These are phyloP conservation scores for Tetragonia tetragonoides DNA, from an alignment of 148 eudicot genomes.

Conservation along the genomic window DNA sequence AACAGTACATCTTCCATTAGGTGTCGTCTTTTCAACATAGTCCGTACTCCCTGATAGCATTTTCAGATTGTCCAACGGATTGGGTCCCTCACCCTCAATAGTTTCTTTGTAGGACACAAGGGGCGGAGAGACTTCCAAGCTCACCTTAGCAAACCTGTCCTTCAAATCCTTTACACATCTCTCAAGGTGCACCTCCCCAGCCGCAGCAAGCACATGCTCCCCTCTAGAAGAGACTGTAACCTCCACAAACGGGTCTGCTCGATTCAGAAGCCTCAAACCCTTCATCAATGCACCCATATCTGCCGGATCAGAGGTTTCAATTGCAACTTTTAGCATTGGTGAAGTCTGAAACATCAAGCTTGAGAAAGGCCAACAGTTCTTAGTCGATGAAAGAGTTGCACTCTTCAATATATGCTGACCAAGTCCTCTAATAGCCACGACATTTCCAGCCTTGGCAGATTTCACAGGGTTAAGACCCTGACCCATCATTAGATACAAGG, in stretches of 20 bases:
- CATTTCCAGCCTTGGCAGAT: conserved; percentile 74
- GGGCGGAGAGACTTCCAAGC: conserved; percentile 85
- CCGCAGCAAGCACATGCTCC: conserved; percentile 94
- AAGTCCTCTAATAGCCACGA: conserved; percentile 88
- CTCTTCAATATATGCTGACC: conserved; percentile 89
- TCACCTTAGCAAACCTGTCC: conserved; percentile 88
- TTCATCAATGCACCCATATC: conserved; percentile 92
- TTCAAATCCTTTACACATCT: conserved; percentile 88
- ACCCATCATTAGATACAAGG: conserved; percentile 91
- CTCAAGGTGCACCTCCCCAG: conserved; percentile 97
- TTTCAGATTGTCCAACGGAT: conserved; percentile 63
- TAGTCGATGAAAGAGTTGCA: conserved; percentile 91
- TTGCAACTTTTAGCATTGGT: conserved; percentile 90
- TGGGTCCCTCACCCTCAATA: conserved; percentile 66
- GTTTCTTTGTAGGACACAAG: conserved; percentile 88
- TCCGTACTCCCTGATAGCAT: conserved; percentile 49
- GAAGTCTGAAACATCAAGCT: conserved; percentile 92
- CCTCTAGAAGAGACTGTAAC: conserved; percentile 87
- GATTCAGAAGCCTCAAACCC: conserved; percentile 80
- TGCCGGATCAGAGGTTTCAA: conserved; percentile 91
- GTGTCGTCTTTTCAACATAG: conserved; percentile 63
- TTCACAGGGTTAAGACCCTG: conserved; percentile 71
- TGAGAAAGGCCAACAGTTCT: conserved; percentile 90
- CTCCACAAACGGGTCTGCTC: conserved; percentile 96
- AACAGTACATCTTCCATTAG: conserved; percentile 91